Conservation (phyloP, 768 basidiomycete species). For the Mycena chlorophos region DNA sequence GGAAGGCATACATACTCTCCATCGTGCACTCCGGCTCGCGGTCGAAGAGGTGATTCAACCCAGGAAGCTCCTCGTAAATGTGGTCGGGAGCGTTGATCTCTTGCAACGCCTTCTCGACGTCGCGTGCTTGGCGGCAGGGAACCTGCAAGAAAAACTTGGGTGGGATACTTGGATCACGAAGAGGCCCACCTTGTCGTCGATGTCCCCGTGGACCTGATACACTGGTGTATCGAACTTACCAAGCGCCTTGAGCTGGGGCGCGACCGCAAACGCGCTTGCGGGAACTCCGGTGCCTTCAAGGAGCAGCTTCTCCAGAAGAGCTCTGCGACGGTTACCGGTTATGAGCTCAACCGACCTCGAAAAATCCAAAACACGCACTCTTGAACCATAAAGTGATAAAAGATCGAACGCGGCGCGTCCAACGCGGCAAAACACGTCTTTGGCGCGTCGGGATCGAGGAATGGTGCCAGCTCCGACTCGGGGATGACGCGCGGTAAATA, state of each 20-base stretch:
- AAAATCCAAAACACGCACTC: too few species aligned
- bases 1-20: conserved; percentile 38
- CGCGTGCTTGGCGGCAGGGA: conserved; percentile 33
- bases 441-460: conserved; percentile 29
- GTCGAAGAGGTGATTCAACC: conserved; percentile 38
- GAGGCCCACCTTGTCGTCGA: conserved; percentile 39
- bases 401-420: conserved; percentile 32
- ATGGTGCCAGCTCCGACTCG: conserved; percentile 29
- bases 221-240: conserved; percentile 26
- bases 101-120: conserved; percentile 33
- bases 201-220: conserved; percentile 38
- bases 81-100: conserved; percentile 20
- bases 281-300: conserved; percentile 34
- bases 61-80: conserved; percentile 36
- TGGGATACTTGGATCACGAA: too few species aligned
- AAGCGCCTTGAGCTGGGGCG: conserved; percentile 28
- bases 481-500: conserved; percentile 33
- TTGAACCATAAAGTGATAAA: conserved; percentile 43
- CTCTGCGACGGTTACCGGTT: too few species aligned
- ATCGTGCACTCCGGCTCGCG: conserved; percentile 31
- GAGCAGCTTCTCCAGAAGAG: conserved; percentile 31
- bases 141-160: too few species aligned
- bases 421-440: conserved; percentile 27
- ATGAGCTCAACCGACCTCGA: too few species aligned
- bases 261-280: conserved; percentile 31